Evolutionary conservation across 2,329 filamentous ascomycete species (phyloP), one percentile per base, ranked within the genome.

Genomic region (Penicillium sp.): DNA sequence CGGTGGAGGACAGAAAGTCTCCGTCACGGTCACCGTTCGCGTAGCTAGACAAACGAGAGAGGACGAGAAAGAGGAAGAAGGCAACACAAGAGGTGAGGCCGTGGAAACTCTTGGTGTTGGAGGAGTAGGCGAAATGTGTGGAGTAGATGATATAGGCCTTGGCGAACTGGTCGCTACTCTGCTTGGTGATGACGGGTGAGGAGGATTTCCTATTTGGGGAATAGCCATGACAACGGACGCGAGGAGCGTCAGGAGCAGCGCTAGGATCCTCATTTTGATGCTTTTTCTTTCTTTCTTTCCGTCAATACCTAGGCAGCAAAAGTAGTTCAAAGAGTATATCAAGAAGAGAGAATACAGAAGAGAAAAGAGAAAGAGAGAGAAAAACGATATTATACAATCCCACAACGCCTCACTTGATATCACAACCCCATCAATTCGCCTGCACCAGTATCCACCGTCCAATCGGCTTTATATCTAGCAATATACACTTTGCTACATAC

Each of bases 171-270:
- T 28, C 21, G 28, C 7, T 30, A 28, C 20, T n/a, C 52, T 43
- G 24, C 33, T 35, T 35, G 45, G 33, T n/a, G 47, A 50, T 16
- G 33, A 23, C 16, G 21, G 24, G 6, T 11, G 23, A 5, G 21
- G 35, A 20, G 48, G n/a, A 21, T 38, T 28, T 47, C 33, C 48
- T 21, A 43, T 52, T 23, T 57, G 55, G 9, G 55, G 55, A n/a
- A 57, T 21, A 18, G 55, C 55, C n/a, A 49, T 33, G 23, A 52
- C 55, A 26, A 43, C 45, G n/a, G 55, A 57, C 40, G 55, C 55
- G 3, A 53, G 20, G 33, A 57, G 50, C 26, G 47, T 30, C 49
- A 50, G n/a, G 1, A 55, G 52, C 23, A 50, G 35, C 28, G 18
- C 35, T n/a, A 35, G n/a, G 28, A 46, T n/a, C 26, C n/a, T 56